phyloP scores from a whole-genome alignment of 768 basidiomycete species.

The Leccinum olivaceopallidum region DNA sequence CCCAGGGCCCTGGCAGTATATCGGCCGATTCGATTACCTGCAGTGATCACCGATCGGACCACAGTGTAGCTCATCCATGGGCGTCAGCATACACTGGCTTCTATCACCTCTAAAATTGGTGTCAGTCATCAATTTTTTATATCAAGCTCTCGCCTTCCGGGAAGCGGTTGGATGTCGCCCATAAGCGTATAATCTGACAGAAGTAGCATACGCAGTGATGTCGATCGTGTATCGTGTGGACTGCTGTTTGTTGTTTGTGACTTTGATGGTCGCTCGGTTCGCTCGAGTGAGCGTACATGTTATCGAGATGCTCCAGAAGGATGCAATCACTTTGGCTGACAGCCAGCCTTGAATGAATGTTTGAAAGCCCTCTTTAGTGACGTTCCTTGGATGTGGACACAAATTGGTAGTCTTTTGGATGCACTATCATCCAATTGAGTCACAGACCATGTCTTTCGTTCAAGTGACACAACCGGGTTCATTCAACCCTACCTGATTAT shows the following conservation, averaged over 20 bases:
- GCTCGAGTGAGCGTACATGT: background rate
- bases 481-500: background rate
- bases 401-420: no score
- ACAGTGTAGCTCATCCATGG: no score
- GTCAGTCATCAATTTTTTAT: conserved; percentile 29
- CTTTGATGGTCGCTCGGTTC: background rate
- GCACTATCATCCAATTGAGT: no score
- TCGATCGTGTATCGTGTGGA: conserved; percentile 29
- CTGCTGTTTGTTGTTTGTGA: conserved; percentile 38
- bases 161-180: conserved; percentile 6
- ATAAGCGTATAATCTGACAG: no score
- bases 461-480: no score
- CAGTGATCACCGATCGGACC: no score
- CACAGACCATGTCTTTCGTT: background rate
- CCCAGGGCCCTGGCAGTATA: no score
- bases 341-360: conserved; percentile 16
- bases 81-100: background rate
- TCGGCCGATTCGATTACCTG: no score
- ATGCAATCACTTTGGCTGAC: conserved; percentile 31
- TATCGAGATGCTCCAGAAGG: background rate
- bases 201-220: no score
- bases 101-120: conserved; percentile 12
- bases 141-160: conserved; percentile 40
- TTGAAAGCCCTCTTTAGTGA: no score
- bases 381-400: no score